Percentiles rank a stretch among this genome's conserved stretches.
Evolutionary conservation across 1,139 yeast species (phyloP).

Genomic region (Ogataea hybrid): DNA sequence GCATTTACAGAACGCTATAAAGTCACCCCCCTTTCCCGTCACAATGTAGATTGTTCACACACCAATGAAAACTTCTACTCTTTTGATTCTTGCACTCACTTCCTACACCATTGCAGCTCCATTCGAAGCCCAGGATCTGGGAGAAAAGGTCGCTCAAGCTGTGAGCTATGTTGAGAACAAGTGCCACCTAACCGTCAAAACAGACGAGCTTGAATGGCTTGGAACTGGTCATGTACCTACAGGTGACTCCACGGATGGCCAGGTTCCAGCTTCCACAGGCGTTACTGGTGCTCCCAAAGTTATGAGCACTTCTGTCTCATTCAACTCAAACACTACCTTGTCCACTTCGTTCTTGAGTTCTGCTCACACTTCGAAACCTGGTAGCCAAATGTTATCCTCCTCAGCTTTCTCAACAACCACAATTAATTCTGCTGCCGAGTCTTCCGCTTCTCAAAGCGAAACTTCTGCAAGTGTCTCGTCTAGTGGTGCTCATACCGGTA

Average conservation of each 20-base stretch:
- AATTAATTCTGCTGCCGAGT: not conserved
- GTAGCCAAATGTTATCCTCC: not conserved
- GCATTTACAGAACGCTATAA: not conserved
- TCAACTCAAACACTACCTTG: not conserved
- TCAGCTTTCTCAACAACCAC: not conserved
- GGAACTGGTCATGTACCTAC: not conserved
- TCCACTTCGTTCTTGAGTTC: not conserved
- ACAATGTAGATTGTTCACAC: not conserved
- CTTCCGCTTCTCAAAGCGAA: slow-evolving; percentile 3
- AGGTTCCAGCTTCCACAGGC: not conserved
- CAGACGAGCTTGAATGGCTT: not conserved
- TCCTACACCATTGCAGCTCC: slow-evolving; percentile 5
- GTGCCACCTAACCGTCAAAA: not conserved
- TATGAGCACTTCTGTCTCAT: not conserved
- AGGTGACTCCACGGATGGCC: not conserved
- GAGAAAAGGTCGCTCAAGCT: not conserved
- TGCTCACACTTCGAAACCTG: not conserved
- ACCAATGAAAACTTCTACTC: slow-evolving; percentile 2
- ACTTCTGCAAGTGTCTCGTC: slow-evolving; percentile 9
- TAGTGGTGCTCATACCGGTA: slow-evolving; percentile 27
- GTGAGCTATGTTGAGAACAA: not conserved
- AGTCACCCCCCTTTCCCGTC: not conserved
- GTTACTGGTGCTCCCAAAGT: too few relatives aligned
- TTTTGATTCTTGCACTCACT: slow-evolving; percentile 1
- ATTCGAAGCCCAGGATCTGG: not conserved